Conservation (phyloP, 352 stramenopile genomes). For the Elongisporangium prolatum region DNA sequence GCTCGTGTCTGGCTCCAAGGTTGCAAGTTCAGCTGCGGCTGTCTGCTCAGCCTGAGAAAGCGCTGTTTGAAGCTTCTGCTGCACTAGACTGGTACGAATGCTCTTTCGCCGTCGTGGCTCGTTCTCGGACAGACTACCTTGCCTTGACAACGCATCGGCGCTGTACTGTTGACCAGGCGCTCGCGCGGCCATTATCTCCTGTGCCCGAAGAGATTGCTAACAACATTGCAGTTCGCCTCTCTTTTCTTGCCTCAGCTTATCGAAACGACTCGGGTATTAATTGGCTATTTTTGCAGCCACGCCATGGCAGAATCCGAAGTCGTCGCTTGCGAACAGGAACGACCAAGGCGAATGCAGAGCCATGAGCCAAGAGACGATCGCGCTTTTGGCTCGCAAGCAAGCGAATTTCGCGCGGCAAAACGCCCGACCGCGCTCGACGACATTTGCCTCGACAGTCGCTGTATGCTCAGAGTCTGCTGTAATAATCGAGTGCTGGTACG, state of each 20-base stretch:
- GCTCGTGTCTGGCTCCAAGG: slow-evolving; percentile 11
- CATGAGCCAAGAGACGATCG: slow-evolving; percentile 26
- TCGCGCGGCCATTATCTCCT: not conserved
- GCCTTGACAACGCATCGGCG: not conserved
- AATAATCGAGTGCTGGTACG: not conserved
- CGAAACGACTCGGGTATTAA: slow-evolving; percentile 3
- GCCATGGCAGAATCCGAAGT: not conserved
- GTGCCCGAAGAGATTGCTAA: not conserved
- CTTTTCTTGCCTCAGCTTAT: not conserved
- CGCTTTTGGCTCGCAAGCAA: slow-evolving; percentile 31
- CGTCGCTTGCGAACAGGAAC: not conserved
- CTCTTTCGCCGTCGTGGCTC: slow-evolving; percentile 7
- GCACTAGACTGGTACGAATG: slow-evolving; percentile 35
- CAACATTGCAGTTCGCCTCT: not conserved
- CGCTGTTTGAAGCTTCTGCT: slow-evolving; percentile 63
- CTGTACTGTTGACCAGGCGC: not conserved
- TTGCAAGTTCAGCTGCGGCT: slow-evolving; percentile 11
- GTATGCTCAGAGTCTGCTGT: slow-evolving; percentile 10
- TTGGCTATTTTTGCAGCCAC: not conserved
- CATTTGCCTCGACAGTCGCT: slow-evolving; percentile 33
- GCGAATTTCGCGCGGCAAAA: slow-evolving; percentile 26
- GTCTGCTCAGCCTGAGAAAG: slow-evolving; percentile 48
- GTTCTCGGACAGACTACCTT: not conserved
- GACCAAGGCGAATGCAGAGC: not conserved
- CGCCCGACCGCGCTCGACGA: slow-evolving; percentile 12